These are phyloP conservation scores for Globisporangium sylvaticum DNA, from an alignment of 352 stramenopile genomes.

Conservation along the genomic window DNA sequence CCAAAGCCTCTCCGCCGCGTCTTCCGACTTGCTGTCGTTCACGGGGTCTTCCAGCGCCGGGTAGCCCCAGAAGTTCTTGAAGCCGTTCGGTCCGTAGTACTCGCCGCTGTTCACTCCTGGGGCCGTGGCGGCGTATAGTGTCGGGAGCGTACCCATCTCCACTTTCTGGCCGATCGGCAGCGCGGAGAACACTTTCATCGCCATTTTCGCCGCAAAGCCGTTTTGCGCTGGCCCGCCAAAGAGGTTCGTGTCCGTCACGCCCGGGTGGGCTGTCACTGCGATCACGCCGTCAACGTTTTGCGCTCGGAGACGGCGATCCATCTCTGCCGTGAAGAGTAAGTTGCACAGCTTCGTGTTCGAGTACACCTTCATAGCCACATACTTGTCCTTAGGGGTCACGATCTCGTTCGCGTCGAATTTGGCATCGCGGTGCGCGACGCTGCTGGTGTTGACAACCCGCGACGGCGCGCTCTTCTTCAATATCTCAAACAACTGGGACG, in stretches of 20 bases:
- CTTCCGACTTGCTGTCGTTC: slow-evolving; percentile 25
- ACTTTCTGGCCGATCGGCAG: slow-evolving; percentile 36
- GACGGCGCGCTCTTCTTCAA: slow-evolving; percentile 23
- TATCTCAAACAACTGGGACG: slow-evolving; percentile 38
- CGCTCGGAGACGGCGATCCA: slow-evolving; percentile 30
- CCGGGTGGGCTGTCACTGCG: slow-evolving; percentile 29
- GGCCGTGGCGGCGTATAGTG: slow-evolving; percentile 38
- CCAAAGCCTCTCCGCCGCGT: slow-evolving; percentile 31
- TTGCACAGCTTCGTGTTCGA: slow-evolving; percentile 48
- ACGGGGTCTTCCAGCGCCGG: slow-evolving; percentile 30
- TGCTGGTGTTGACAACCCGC: slow-evolving; percentile 55
- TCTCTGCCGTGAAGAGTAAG: slow-evolving; percentile 43
- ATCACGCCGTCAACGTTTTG: slow-evolving; percentile 21
- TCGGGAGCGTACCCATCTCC: slow-evolving; percentile 39
- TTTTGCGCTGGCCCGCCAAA: slow-evolving; percentile 22
- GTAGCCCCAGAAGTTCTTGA: slow-evolving; percentile 26
- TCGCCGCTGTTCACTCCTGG: slow-evolving; percentile 21
- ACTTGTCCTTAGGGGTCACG: slow-evolving; percentile 33
- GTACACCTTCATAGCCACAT: slow-evolving; percentile 33
- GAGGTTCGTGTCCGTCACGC: slow-evolving; percentile 26
- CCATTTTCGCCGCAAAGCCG: slow-evolving; percentile 25
- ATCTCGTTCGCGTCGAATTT: slow-evolving; percentile 32
- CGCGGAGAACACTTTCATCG: slow-evolving; percentile 26
- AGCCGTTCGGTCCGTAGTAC: slow-evolving; percentile 31
- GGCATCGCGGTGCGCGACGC: slow-evolving; percentile 36